Base-by-base conservation (phyloP, 2,329 filamentous ascomycete species). In the Sporothrix globosa region DNA sequence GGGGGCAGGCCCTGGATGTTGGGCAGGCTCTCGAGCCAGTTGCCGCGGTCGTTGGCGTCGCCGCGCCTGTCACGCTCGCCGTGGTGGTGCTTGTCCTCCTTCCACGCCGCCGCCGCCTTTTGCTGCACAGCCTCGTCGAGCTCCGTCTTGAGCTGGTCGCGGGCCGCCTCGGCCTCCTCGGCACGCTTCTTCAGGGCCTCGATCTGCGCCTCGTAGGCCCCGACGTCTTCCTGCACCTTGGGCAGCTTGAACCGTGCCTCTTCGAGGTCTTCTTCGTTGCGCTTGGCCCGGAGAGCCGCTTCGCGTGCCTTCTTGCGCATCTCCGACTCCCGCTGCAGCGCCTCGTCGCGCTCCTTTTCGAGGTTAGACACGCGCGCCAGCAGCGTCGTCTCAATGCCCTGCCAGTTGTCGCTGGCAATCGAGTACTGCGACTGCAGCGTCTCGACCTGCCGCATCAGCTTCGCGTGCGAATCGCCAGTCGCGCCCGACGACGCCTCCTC, bases 361-460 rank as follows among this genome's bases (percentile, higher is more conserved):
- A 98, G 83, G 66, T 84, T 90, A 4, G 90, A 86, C 13, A 96
- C 86, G 70, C 94, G 88, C 27, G 92, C 88, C 67, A 95, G 86
- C 44, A 99, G 81, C 2, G 92, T 96, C 11, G 91, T 88, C 79
- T 99, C 95, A 73, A 99, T 96, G 0, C 93, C 92, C 77, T 97
- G 94, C 96, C 96, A 99, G 76, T 99, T 99, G 77, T 97, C 93
- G 75, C 92, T 96, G 1, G 96, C 96, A 69, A 96, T 90, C 0
- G 93, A 90, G 80, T 99, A 97, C 78, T 99, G 96, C 7, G 92
- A 96, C 80, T 99, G 96, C 50, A 99, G 82, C 0, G 92, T 97
- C 82, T 99, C 96, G 69, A 99, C 91, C 80, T 99, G 96, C 53
- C 96, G 89, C 56, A 98, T 84, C 53, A 98, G 84, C 79, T 97